Base-by-base conservation (phyloP, 176 grass and related monocot genomes). In the Paspalum notatum region DNA sequence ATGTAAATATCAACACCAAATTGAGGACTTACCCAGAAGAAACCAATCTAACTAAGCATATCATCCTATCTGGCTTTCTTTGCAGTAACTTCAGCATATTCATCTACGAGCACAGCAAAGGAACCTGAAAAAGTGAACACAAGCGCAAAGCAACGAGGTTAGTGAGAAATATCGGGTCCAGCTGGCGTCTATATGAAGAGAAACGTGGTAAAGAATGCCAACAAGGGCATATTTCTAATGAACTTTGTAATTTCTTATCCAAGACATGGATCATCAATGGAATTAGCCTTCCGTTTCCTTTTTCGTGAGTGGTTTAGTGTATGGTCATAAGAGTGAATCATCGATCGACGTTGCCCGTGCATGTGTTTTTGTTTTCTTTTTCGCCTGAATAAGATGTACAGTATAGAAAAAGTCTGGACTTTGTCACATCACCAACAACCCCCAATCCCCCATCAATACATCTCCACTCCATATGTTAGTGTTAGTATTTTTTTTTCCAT, bases 341-440 rank as follows among this genome's bases (percentile, higher is more conserved):
- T n/a, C n/a, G n/a, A n/a, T n/a, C n/a, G n/a, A n/a, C n/a, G n/a
- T n/a, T n/a, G n/a, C n/a, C n/a, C n/a, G n/a, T n/a, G n/a, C n/a
- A n/a, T n/a, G n/a, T n/a, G n/a, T n/a, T n/a, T n/a, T n/a, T n/a
- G n/a, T n/a, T n/a, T n/a, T n/a, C n/a, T n/a, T n/a, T 32, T 32
- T 32, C 32, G 2, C 32, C 32, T 32, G 1, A 32, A 32, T 32
- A 32, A 32, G 32, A 32, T 32, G 32, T 32, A 32, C 32, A n/a
- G n/a, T n/a, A n/a, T n/a, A n/a, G n/a, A n/a, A n/a, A n/a, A n/a
- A n/a, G 17, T 11, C 6, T 48, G 48, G 76, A 18, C 32, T 67
- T n/a, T 20, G 18, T 63, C 67, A 20, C n/a, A 39, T 68, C 62
- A 55, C 32, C 46, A 80, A 42, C 68, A 74, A 80, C 77, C 76